phyloP scores from a whole-genome alignment of 257 asterid genomes.

The Solanum ossicruentum region DNA sequence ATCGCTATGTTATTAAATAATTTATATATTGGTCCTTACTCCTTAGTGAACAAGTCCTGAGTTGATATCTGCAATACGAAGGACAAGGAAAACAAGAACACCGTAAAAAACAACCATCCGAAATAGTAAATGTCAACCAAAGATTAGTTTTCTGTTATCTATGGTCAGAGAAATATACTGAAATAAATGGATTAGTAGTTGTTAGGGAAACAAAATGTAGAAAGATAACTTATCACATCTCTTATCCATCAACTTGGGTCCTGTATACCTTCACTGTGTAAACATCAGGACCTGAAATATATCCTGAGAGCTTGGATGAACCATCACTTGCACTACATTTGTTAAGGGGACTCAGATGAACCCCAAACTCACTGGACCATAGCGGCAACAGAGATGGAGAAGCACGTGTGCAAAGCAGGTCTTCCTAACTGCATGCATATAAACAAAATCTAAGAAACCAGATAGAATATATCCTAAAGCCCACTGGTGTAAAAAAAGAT shows the following conservation, averaged over 20 bases:
- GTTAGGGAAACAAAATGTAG: too few relatives aligned
- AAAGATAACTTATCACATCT: not conserved
- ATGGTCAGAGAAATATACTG: too few relatives aligned
- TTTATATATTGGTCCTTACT: too few relatives aligned
- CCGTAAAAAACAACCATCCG: too few relatives aligned
- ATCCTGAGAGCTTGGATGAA: constrained; percentile 34
- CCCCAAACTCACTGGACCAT: constrained; percentile 52
- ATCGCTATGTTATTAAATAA: too few relatives aligned
- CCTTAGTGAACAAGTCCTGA: too few relatives aligned
- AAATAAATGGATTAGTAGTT: constrained; percentile 59
- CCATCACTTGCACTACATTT: constrained; percentile 37
- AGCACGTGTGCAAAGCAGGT: constrained; percentile 45
- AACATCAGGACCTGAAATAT: constrained; percentile 24
- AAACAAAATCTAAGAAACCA: constrained; percentile 4
- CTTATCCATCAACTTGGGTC: not conserved
- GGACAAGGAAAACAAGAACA: too few relatives aligned
- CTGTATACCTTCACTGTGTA: constrained; percentile 51
- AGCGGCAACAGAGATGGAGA: constrained; percentile 58
- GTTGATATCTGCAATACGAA: too few relatives aligned
- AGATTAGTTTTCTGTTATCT: not conserved
- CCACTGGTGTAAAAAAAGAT: constrained; percentile 8
- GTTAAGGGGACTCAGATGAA: constrained; percentile 34
- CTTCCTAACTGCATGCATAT: constrained; percentile 47
- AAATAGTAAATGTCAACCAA: not conserved
- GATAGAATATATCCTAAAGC: not conserved